A percentile compares a stretch with the other conserved stretches of the same genome.
Evolutionary conservation across 176 grass and related monocot genomes (phyloP).

Genomic region (Lolium rigidum): DNA sequence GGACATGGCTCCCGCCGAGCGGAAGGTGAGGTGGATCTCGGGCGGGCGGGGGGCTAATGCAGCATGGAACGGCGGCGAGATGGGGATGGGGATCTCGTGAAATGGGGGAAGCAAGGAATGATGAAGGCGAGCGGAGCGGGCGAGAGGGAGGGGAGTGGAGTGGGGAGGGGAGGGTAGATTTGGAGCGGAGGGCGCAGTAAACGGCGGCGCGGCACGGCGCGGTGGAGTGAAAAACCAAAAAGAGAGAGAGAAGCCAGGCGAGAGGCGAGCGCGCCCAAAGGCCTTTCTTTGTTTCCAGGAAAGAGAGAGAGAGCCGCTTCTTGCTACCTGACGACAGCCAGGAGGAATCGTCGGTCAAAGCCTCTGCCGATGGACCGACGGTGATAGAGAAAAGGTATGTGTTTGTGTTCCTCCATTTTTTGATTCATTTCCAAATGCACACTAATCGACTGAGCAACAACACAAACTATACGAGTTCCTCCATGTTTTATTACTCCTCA

Average conservation of each 20-base stretch:
- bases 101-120: conserved; percentile 59
- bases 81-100: conserved; percentile 62
- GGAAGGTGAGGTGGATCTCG: not conserved
- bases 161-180: conserved; percentile 55
- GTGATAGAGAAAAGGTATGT: too few species aligned
- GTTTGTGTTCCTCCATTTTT: not conserved
- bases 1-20: conserved; percentile 52
- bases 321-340: not conserved
- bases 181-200: conserved; percentile 20
- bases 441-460: too few species aligned
- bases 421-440: too few species aligned
- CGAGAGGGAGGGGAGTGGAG: conserved; percentile 24
- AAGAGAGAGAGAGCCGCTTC: not conserved
- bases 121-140: conserved; percentile 41
- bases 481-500: too few species aligned
- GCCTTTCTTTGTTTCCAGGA: not conserved
- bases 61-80: conserved; percentile 44
- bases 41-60: conserved; percentile 23
- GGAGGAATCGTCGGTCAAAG: not conserved
- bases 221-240: conserved; percentile 25
- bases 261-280: not conserved
- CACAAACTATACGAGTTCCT: too few species aligned
- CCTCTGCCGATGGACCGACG: not conserved
- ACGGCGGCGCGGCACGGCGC: conserved; percentile 18
- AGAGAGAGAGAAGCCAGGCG: not conserved